phyloP scores from a whole-genome alignment of 768 basidiomycete species.

The Naganishia vishniacii region DNA sequence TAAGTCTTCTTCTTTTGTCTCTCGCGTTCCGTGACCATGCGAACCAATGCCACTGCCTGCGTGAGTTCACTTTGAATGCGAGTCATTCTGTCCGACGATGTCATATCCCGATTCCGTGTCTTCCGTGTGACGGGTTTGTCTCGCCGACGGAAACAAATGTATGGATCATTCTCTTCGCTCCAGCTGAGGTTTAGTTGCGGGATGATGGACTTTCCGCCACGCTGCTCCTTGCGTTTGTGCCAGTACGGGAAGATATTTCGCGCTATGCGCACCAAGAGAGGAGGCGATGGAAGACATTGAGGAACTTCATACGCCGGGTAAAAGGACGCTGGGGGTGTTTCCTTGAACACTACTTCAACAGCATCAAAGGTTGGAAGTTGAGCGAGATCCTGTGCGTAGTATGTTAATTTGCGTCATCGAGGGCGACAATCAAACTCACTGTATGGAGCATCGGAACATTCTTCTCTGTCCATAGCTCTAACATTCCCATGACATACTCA shows the following conservation, averaged over 20 bases:
- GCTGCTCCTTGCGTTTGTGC: constrained; percentile 73
- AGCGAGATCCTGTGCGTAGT: constrained; percentile 42
- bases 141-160: constrained; percentile 91
- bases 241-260: constrained; percentile 78
- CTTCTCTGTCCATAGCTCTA: constrained; percentile 85
- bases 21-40: constrained; percentile 66
- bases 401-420: background rate
- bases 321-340: constrained; percentile 57
- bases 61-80: constrained; percentile 72
- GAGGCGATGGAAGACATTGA: constrained; percentile 62
- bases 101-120: constrained; percentile 83
- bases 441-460: constrained; percentile 83
- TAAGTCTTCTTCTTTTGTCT: constrained; percentile 64
- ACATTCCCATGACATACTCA: constrained; percentile 88
- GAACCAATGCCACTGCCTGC: constrained; percentile 67
- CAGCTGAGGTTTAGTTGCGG: constrained; percentile 86
- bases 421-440: constrained; percentile 52
- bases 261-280: constrained; percentile 63
- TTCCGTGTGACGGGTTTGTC: constrained; percentile 92
- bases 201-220: constrained; percentile 77
- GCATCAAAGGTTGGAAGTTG: constrained; percentile 53
- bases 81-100: constrained; percentile 79
- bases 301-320: constrained; percentile 70
- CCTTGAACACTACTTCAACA: constrained; percentile 57
- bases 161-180: constrained; percentile 80